Conservation (phyloP, 805 yeast species). For the Sugiyamaella mastotermitis region DNA sequence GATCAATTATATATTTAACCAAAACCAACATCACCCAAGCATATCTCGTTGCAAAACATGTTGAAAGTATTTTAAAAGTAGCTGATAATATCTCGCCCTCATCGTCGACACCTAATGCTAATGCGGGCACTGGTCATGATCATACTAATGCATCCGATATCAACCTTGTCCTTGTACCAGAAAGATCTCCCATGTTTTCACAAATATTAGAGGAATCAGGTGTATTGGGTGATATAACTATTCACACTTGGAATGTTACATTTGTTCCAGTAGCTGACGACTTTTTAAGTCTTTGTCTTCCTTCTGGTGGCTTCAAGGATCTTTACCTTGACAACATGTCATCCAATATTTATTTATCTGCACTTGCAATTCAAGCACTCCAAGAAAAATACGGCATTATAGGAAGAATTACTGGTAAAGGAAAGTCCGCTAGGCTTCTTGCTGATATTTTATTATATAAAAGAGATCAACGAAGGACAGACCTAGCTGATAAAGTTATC, state of each 20-base stretch:
- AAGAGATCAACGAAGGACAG: conserved; percentile 28
- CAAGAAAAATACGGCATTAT: conserved; percentile 38
- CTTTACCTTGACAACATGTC: conserved; percentile 40
- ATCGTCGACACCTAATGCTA: not conserved
- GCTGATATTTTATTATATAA: conserved; percentile 34
- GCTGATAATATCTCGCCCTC: not conserved
- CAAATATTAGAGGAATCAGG: conserved; percentile 31
- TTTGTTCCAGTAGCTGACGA: conserved; percentile 38
- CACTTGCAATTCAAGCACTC: conserved; percentile 44
- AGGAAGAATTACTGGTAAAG: conserved; percentile 55
- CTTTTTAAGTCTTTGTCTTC: conserved; percentile 38
- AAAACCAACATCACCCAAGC: conserved; percentile 3
- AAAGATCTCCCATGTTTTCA: conserved; percentile 22
- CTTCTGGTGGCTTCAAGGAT: conserved; percentile 34
- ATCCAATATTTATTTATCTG: conserved; percentile 41
- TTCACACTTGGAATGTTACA: conserved; percentile 38
- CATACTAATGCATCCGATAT: conserved; percentile 17
- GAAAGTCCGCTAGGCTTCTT: conserved; percentile 47
- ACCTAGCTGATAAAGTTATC: conserved; percentile 16
- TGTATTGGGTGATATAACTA: conserved; percentile 36
- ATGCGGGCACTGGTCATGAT: not conserved
- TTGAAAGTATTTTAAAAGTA: conserved; percentile 8
- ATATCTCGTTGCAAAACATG: conserved; percentile 17
- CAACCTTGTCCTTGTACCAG: conserved; percentile 24
- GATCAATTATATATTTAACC: conserved; percentile 9